Base-by-base conservation (phyloP, 768 basidiomycete species). In the Gloeophyllum trabeum region DNA sequence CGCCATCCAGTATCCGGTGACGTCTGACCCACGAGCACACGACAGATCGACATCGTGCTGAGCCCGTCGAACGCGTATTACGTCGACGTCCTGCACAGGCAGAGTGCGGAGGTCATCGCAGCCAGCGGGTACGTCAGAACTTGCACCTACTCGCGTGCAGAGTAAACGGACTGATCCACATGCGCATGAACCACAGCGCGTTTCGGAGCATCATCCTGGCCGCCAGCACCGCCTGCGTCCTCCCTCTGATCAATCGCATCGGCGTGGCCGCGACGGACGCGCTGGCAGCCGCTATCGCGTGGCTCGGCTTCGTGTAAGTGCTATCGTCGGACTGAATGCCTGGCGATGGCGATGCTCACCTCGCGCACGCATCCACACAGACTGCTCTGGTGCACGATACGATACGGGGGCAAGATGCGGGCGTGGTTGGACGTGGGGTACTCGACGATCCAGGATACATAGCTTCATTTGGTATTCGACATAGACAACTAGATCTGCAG, bases 71-170 rank as follows among this genome's bases (percentile, higher is more conserved):
- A 71, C 6, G 65, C 80, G 4, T 82, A 81, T 47, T 57, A 61
- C 22, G 69, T 82, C 4, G 82, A 84, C 46, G 57, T 81, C 12
- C 47, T 83, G 57, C 79, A 75, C 26, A 52, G 62, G 21, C 65
- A 68, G 18, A 81, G 81, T 47, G 77, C 81, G 2, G 80, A 84
- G 51, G 64, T 67, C 16, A 65, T 70, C 56, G 80, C 77, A 3
- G 78, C 73, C 0, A 63, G 61, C 41, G 60, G 59, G 81, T 81
- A n/a, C n/a, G n/a, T n/a, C n/a, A n/a, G n/a, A n/a, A 64, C 35
- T 24, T 19, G 26, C 35, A 5, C 28, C 12, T 35, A n/a, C n/a
- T n/a, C n/a, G n/a, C n/a, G n/a, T n/a, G n/a, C n/a, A n/a, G n/a
- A n/a, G n/a, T n/a, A n/a, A n/a, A n/a, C n/a, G n/a, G n/a, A n/a